A percentile compares a stretch with the other conserved stretches of the same genome.
These are phyloP conservation scores for Casuarina equisetifolia DNA, from an alignment of 306 rosid genomes.

Conservation along the genomic window DNA sequence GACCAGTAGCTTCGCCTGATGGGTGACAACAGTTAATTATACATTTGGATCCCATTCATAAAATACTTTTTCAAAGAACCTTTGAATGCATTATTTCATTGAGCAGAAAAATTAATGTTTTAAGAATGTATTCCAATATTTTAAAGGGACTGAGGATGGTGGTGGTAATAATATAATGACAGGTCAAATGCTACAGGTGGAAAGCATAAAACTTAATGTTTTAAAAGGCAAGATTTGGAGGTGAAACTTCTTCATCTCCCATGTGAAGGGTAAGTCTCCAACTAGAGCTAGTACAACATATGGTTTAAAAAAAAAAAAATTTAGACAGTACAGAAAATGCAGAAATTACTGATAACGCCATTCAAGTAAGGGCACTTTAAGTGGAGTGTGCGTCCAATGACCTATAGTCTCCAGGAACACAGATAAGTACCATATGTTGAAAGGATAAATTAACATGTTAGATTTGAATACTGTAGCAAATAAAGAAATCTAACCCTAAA, in stretches of 20 bases:
- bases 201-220: neutral
- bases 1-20: neutral
- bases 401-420: neutral
- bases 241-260: neutral
- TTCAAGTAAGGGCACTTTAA: neutral
- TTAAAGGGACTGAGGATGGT: neutral
- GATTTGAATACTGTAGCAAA: neutral
- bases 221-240: neutral
- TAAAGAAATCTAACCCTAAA: neutral
- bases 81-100: neutral
- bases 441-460: neutral
- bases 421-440: neutral
- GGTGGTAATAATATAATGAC: no score
- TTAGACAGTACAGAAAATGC: neutral
- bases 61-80: neutral
- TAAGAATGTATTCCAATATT: neutral
- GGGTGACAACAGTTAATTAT: neutral
- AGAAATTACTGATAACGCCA: neutral
- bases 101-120: neutral
- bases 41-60: neutral
- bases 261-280: neutral
- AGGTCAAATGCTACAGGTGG: neutral
- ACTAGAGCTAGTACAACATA: neutral
- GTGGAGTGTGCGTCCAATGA: no score
- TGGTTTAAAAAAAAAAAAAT: neutral